Evolutionary conservation across 1,139 yeast species (phyloP).

Genomic region (Sugiyamaella castrensis): DNA sequence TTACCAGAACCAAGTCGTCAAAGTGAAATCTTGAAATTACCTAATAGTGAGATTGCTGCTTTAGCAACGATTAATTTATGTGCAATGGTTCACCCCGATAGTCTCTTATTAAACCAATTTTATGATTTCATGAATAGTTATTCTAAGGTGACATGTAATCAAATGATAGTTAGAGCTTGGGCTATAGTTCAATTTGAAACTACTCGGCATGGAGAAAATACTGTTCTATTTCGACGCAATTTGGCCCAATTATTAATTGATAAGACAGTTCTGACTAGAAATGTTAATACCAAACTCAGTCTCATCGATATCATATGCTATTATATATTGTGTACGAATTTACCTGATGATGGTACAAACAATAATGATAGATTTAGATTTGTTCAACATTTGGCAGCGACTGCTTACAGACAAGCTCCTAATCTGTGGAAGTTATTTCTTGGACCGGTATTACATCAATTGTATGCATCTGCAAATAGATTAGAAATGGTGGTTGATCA

Average conservation of each 20-base stretch:
- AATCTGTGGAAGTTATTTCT: slow-evolving; percentile 3
- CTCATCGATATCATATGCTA: slow-evolving; percentile 3
- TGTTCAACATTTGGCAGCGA: neutral
- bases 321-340: slow-evolving; percentile 2
- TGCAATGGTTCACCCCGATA: slow-evolving; percentile 2
- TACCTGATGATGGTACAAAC: neutral
- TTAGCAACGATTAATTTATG: slow-evolving; percentile 2
- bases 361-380: neutral
- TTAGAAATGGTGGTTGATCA: no score
- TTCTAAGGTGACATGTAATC: neutral
- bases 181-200: neutral
- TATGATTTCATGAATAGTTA: slow-evolving; percentile 7
- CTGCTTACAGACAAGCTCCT: slow-evolving; percentile 7
- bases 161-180: neutral
- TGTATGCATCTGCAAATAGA: neutral
- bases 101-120: neutral
- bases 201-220: no score
- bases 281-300: neutral
- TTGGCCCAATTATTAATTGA: neutral
- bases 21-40: neutral
- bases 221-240: no score
- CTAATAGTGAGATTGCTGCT: slow-evolving; percentile 2
- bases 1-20: neutral
- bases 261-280: slow-evolving; percentile 1
- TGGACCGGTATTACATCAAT: neutral